Evolutionary conservation across 2,329 filamentous ascomycete genomes (phyloP).

Genomic region (Alternaria conjuncta): DNA sequence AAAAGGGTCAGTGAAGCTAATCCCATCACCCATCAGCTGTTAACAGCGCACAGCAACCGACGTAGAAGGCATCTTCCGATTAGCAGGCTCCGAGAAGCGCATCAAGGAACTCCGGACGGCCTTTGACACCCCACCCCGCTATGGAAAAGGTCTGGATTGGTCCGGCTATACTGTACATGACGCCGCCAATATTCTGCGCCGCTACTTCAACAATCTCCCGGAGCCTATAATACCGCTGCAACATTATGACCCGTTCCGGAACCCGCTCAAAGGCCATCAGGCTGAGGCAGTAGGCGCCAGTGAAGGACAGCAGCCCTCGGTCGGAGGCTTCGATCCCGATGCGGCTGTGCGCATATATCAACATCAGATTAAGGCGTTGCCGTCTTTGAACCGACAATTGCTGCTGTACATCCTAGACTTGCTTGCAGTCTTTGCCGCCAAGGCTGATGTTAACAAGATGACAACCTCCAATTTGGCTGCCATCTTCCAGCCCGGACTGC

Average conservation of each 20-base stretch:
- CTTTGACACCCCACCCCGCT: conserved; percentile 87
- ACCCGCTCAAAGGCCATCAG: conserved; percentile 76
- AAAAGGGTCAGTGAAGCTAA: conserved; percentile 74
- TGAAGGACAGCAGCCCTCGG: conserved; percentile 68
- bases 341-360: conserved; percentile 85
- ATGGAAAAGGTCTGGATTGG: conserved; percentile 97
- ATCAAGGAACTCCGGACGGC: conserved; percentile 94
- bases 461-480: conserved; percentile 91
- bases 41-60: conserved; percentile 72
- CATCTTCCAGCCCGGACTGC: conserved; percentile 95
- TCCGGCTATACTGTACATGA: conserved; percentile 98
- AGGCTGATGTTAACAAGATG: conserved; percentile 97
- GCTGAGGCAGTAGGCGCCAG: conserved; percentile 72
- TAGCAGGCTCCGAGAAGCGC: conserved; percentile 94
- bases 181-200: conserved; percentile 91
- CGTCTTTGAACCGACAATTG: conserved; percentile 89
- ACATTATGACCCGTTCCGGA: conserved; percentile 88
- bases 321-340: conserved; percentile 75
- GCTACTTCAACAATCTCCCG: conserved; percentile 94
- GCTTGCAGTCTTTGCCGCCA: conserved; percentile 94
- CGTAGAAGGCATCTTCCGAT: conserved; percentile 93
- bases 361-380: conserved; percentile 87
- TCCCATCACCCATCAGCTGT: conserved; percentile 17
- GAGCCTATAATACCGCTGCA: conserved; percentile 96
- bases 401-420: conserved; percentile 95